Evolutionary conservation across 768 basidiomycete genomes (phyloP).

Genomic region (Cystobasidium ongulense): DNA sequence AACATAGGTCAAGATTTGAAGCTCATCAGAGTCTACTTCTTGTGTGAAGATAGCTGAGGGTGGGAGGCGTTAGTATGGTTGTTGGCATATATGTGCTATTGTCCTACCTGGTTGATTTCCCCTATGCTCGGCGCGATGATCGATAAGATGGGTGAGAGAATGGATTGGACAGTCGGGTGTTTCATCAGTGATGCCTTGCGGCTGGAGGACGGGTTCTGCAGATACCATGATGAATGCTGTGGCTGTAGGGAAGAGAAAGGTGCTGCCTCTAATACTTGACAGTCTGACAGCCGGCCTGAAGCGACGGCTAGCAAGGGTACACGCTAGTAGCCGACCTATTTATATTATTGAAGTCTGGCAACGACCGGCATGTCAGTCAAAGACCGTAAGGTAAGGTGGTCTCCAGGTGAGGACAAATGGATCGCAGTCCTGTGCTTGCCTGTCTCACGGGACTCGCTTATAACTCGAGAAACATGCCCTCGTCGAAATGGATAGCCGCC

Average conservation of each 20-base stretch:
- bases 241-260: not conserved
- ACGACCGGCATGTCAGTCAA: too few relatives aligned
- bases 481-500: too few relatives aligned
- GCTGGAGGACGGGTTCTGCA: not conserved
- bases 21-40: not conserved
- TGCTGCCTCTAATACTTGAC: not conserved
- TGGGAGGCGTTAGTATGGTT: not conserved
- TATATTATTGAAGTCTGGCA: too few relatives aligned
- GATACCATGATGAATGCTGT: not conserved
- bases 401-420: too few relatives aligned
- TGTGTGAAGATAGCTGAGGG: not conserved
- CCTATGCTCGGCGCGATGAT: not conserved
- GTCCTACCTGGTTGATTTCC: not conserved
- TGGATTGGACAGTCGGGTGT: not conserved
- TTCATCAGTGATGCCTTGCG: conserved; percentile 3
- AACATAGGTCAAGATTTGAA: not conserved
- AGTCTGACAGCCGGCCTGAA: not conserved
- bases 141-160: not conserved
- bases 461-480: too few relatives aligned
- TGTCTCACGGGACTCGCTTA: too few relatives aligned
- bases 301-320: too few relatives aligned
- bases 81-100: not conserved
- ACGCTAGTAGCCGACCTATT: too few relatives aligned
- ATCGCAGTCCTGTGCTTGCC: too few relatives aligned
- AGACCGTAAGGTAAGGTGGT: too few relatives aligned